Conservation (phyloP, 345 rosid species). For the Lepidium africanum region DNA sequence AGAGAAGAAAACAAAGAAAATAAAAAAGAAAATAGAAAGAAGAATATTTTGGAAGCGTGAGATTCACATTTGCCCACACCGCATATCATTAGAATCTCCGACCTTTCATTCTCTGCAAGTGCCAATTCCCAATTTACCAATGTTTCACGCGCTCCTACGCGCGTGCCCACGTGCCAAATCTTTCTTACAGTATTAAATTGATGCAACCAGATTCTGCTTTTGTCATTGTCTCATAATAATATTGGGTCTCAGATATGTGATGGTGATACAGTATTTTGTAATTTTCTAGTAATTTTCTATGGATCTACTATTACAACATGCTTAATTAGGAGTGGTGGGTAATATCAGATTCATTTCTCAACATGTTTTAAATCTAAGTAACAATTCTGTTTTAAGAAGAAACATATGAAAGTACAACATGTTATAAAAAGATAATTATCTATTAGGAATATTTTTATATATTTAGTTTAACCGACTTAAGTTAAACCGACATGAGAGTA, state of each 20-base stretch:
- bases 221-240: neutral
- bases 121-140: neutral
- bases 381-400: no score
- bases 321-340: no score
- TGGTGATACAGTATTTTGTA: no score
- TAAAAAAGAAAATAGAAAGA: neutral
- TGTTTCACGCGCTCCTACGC: neutral
- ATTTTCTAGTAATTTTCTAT: neutral
- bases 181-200: neutral
- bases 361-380: no score
- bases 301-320: no score
- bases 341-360: no score
- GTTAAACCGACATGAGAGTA: no score
- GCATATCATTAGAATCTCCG: neutral
- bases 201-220: constrained; percentile 17
- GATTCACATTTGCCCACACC: constrained; percentile 21
- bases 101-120: constrained; percentile 17
- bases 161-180: constrained; percentile 15
- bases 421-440: no score
- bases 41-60: constrained; percentile 24
- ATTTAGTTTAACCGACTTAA: no score
- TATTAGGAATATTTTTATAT: no score
- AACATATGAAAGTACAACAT: no score
- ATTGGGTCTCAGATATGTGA: no score
- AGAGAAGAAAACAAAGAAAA: neutral